Evolutionary conservation across 345 rosid species (phyloP).

Genomic region (Brassica rapa): DNA sequence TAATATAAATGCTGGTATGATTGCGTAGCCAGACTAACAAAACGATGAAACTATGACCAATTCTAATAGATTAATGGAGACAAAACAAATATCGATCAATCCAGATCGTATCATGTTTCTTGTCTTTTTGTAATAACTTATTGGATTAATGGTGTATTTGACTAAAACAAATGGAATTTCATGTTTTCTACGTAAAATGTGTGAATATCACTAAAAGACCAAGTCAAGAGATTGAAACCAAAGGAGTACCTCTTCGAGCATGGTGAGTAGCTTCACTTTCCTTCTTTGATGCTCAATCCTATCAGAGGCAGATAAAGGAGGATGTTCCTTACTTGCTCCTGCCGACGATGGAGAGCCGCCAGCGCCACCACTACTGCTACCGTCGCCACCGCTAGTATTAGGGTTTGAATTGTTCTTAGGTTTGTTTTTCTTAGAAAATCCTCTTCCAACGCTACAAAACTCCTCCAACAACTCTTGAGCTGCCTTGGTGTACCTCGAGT

Average conservation of each 20-base stretch:
- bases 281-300: conserved; percentile 94
- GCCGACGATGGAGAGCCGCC: conserved; percentile 53
- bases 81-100: conserved; percentile 3
- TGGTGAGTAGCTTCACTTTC: conserved; percentile 88
- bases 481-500: conserved; percentile 71
- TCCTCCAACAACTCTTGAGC: conserved; percentile 91
- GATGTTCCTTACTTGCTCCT: conserved; percentile 45
- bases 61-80: conserved; percentile 17
- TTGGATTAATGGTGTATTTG: conserved; percentile 5
- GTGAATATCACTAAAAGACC: neutral
- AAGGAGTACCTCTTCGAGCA: conserved; percentile 93
- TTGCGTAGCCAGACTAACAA: conserved; percentile 44
- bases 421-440: conserved; percentile 67
- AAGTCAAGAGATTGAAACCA: conserved; percentile 23
- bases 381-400: conserved; percentile 41
- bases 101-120: conserved; percentile 21
- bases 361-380: conserved; percentile 37
- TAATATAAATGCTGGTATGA: conserved; percentile 22
- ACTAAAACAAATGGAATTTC: neutral
- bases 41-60: conserved; percentile 44
- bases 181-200: neutral
- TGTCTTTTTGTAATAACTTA: conserved; percentile 12
- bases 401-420: conserved; percentile 58
- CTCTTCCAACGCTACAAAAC: conserved; percentile 92
- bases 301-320: conserved; percentile 75